Base-by-base conservation (phyloP, 140 eudicot genomes). In the Cichorium intybus region DNA sequence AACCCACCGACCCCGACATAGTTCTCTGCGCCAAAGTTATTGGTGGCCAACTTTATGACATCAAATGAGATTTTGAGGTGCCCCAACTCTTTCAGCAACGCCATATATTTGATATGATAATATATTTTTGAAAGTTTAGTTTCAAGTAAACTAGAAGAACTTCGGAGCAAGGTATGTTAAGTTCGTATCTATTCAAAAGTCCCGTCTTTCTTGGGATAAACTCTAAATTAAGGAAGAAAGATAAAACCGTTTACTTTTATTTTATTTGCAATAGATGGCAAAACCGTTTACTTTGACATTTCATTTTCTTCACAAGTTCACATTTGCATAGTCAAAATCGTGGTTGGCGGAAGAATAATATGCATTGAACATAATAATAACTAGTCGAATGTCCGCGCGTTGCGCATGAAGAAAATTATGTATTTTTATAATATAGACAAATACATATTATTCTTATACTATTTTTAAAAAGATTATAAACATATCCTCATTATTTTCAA, bases 1-100 rank as follows among this genome's bases (percentile, higher is more conserved):
- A 69, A 69, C 22, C 80, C 80, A 24, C 75, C 75, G 12, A 61
- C 62, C 4, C 79, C 79, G 1, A 66, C 55, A 26, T 48, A 39
- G 31, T 66, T 43, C 22, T 57, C 75, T 10, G 31, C 33, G 3
- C 21, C 29, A 31, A 70, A 70, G 51, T 28, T 6, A 49, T 70
- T 49, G 39, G 76, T 68, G 56, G 80, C 76, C 27, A 59, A 6
- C 43, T 68, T 68, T 17, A 68, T 39, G 23, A 55, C 46, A 39
- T 68, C 64, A 9, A 29, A 24, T 54, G 64, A 55, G 63, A 68
- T 55, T 54, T 39, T 68, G 28, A 68, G 73, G 64, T 68, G 64
- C 46, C 18, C 64, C 16, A 54, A 68, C 16, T 68, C 46, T 68
- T 68, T 37, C 6, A 54, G 56, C 24, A 54, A 39, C 12, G 64